Percentiles rank a stretch among this genome's conserved stretches.
These are phyloP conservation scores for Brettanomyces custersianus DNA, from an alignment of 805 yeast genomes.

Conservation along the genomic window DNA sequence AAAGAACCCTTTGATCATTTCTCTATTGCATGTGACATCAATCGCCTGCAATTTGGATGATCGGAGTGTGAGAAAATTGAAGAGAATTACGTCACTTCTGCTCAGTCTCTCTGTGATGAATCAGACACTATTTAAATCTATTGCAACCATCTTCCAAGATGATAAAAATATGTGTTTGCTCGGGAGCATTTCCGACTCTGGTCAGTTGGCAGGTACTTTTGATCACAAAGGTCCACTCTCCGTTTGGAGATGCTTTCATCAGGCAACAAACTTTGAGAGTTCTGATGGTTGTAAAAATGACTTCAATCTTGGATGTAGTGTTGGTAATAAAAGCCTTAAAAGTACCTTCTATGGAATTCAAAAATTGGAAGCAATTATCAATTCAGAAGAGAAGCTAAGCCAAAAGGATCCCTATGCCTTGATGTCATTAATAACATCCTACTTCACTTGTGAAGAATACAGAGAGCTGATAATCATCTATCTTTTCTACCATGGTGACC, in stretches of 20 bases:
- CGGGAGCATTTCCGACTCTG: background rate
- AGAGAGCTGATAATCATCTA: too few species aligned
- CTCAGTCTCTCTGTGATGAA: conserved; percentile 16
- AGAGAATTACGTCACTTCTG: conserved; percentile 13
- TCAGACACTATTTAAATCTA: conserved; percentile 8
- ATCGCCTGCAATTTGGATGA: background rate
- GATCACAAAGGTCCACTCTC: conserved; percentile 5
- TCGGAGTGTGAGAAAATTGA: conserved; percentile 8
- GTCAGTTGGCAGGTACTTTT: too few species aligned
- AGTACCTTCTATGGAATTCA: too few species aligned
- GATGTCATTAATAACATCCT: too few species aligned
- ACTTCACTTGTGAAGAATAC: too few species aligned
- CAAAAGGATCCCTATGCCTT: too few species aligned
- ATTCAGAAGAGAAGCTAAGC: too few species aligned
- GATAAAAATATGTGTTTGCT: background rate
- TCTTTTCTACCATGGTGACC: too few species aligned
- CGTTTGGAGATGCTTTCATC: conserved; percentile 12
- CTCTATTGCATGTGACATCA: conserved; percentile 10
- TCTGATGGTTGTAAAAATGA: too few species aligned
- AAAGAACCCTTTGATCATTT: conserved; percentile 4
- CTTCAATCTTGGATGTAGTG: too few species aligned
- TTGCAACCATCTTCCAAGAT: background rate
- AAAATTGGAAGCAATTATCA: too few species aligned
- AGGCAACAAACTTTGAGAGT: conserved; percentile 1
- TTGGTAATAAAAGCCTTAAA: too few species aligned